Percentiles rank a stretch among this genome's conserved stretches.
Conservation (phyloP, 164 flowering plant genomes). For the Cinnamomum chago region DNA sequence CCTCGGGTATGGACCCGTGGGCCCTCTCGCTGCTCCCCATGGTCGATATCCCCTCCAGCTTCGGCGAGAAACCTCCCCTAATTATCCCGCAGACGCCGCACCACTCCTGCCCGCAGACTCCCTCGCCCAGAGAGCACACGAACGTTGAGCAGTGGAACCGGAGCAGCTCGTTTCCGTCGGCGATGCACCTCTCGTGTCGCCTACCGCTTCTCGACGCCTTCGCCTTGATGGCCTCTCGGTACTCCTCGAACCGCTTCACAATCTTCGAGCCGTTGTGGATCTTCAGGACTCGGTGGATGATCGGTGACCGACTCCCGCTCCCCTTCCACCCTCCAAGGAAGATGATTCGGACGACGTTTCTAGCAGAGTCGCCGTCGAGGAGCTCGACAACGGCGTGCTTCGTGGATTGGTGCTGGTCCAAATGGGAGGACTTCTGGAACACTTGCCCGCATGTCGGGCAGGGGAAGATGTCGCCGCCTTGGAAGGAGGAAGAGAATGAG, state of each 20-base stretch:
- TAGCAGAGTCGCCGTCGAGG: constrained; percentile 58
- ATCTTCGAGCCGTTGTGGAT: constrained; percentile 67
- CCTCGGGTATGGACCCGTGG: constrained; percentile 70
- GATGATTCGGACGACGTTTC: constrained; percentile 71
- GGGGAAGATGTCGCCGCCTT: constrained; percentile 31
- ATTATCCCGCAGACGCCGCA: constrained; percentile 80
- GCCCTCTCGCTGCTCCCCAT: constrained; percentile 59
- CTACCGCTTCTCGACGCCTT: constrained; percentile 36
- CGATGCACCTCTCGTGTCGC: constrained; percentile 63
- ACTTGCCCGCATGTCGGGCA: constrained; percentile 74
- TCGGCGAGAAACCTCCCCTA: constrained; percentile 64
- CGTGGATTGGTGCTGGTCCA: constrained; percentile 60
- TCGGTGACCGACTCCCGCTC: constrained; percentile 4
- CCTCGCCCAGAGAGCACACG: constrained; percentile 64
- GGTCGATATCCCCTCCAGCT: constrained; percentile 78
- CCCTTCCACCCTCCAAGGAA: constrained; percentile 61
- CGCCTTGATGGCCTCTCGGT: constrained; percentile 56
- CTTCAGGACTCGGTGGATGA: constrained; percentile 57
- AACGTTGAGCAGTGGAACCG: constrained; percentile 78
- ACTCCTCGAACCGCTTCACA: constrained; percentile 63
- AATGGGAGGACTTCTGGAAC: constrained; percentile 42
- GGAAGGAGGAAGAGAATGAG: constrained; percentile 35
- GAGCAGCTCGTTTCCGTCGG: constrained; percentile 85
- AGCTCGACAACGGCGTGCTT: constrained; percentile 81
- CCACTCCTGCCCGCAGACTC: constrained; percentile 44